Conservation (phyloP, 2,329 filamentous ascomycete genomes). For the Colletotrichum tanaceti region DNA sequence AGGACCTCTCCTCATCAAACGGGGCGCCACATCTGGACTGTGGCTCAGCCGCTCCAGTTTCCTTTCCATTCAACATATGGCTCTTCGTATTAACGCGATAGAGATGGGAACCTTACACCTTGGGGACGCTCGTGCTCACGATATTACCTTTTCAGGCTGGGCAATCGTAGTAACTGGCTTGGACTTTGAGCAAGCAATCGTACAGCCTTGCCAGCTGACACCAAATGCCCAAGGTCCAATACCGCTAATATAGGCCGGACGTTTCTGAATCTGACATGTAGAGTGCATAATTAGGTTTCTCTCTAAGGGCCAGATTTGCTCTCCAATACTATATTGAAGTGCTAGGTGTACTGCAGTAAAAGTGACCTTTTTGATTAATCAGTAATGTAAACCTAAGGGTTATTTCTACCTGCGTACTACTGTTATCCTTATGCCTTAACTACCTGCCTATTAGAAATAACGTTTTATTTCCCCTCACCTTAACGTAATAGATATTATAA, state of each 20-base stretch:
- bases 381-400: too few relatives aligned
- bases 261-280: background rate
- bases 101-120: background rate
- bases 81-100: background rate
- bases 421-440: too few relatives aligned
- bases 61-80: background rate
- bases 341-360: too few relatives aligned
- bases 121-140: background rate
- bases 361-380: too few relatives aligned
- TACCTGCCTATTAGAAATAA: too few relatives aligned
- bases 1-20: background rate
- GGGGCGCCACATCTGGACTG: background rate
- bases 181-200: background rate
- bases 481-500: too few relatives aligned
- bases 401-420: too few relatives aligned
- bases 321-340: too few relatives aligned
- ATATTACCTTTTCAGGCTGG: background rate
- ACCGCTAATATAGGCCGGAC: background rate
- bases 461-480: too few relatives aligned
- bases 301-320: too few relatives aligned
- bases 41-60: background rate
- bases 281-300: background rate
- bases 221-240: background rate
- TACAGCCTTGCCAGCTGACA: background rate
- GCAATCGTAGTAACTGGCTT: background rate